These are phyloP conservation scores for Sechiopsis laciniata DNA, from an alignment of 306 rosid species.

Conservation along the genomic window DNA sequence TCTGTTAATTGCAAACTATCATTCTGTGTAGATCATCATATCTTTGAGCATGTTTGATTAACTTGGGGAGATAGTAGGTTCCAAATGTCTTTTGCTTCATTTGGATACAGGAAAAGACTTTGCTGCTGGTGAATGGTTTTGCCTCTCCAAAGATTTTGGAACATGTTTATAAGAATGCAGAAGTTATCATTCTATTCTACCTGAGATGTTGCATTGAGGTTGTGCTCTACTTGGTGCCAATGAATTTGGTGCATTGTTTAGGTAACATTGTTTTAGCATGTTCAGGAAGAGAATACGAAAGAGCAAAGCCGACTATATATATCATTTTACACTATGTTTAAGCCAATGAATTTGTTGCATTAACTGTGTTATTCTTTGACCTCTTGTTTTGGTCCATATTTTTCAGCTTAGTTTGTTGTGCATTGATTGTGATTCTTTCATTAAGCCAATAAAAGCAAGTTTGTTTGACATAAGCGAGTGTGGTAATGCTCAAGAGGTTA, in stretches of 20 bases:
- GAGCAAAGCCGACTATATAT: no score
- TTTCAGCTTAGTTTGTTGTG: no score
- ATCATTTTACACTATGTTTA: no score
- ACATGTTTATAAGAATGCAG: background rate
- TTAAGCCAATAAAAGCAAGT: no score
- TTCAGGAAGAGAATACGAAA: no score
- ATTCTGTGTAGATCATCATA: background rate
- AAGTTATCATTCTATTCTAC: background rate
- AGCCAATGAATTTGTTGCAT: no score
- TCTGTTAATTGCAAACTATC: background rate
- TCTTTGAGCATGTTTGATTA: conserved; percentile 9
- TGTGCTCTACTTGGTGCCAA: background rate
- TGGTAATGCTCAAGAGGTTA: no score
- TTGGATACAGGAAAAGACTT: background rate
- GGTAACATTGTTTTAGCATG: no score
- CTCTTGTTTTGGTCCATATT: no score
- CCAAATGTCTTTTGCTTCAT: background rate
- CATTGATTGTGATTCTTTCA: no score
- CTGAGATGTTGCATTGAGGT: background rate
- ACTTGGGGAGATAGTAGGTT: background rate
- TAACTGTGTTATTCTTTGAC: no score
- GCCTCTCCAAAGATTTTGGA: background rate
- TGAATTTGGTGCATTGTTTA: background rate
- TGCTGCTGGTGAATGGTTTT: conserved; percentile 1
- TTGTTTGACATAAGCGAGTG: no score